Evolutionary conservation across 2,329 filamentous ascomycete genomes (phyloP).

Genomic region (Lachnellula arida): DNA sequence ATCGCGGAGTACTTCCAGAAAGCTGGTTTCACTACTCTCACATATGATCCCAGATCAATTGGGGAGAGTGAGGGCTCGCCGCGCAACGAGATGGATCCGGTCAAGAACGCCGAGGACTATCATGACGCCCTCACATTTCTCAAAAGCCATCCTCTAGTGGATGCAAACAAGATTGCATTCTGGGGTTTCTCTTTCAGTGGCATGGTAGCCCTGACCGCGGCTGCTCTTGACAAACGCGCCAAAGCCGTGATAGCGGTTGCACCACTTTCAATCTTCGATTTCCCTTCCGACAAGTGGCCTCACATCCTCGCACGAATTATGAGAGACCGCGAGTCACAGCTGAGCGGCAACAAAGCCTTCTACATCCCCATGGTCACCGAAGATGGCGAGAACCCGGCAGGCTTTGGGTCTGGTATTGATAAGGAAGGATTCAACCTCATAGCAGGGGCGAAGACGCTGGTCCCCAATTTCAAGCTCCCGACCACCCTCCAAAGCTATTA

Average conservation of each 20-base stretch:
- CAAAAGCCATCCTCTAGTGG: constrained; percentile 27
- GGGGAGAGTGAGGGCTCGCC: constrained; percentile 31
- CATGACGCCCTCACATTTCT: constrained; percentile 36
- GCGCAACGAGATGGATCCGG: constrained; percentile 30
- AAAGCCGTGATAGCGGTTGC: constrained; percentile 33
- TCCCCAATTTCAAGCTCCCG: no score
- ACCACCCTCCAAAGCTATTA: constrained; percentile 27
- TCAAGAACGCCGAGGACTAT: constrained; percentile 31
- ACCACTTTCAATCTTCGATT: constrained; percentile 10
- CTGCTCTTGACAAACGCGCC: constrained; percentile 35
- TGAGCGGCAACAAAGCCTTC: constrained; percentile 36
- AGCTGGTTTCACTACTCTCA: constrained; percentile 32
- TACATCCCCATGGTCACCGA: constrained; percentile 35
- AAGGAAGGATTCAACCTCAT: constrained; percentile 4
- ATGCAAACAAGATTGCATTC: constrained; percentile 31
- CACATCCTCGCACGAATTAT: constrained; percentile 30
- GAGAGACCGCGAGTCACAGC: constrained; percentile 37
- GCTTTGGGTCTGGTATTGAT: constrained; percentile 27
- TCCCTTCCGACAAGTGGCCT: neutral
- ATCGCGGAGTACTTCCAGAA: constrained; percentile 16
- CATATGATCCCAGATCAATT: constrained; percentile 33
- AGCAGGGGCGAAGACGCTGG: constrained; percentile 27
- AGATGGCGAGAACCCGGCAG: constrained; percentile 35
- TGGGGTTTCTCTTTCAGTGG: constrained; percentile 36
- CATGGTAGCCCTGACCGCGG: constrained; percentile 35